A percentile compares a stretch with the other conserved stretches of the same genome.
Evolutionary conservation across 768 basidiomycete genomes (phyloP).

Genomic region (Mycena leptocephala): DNA sequence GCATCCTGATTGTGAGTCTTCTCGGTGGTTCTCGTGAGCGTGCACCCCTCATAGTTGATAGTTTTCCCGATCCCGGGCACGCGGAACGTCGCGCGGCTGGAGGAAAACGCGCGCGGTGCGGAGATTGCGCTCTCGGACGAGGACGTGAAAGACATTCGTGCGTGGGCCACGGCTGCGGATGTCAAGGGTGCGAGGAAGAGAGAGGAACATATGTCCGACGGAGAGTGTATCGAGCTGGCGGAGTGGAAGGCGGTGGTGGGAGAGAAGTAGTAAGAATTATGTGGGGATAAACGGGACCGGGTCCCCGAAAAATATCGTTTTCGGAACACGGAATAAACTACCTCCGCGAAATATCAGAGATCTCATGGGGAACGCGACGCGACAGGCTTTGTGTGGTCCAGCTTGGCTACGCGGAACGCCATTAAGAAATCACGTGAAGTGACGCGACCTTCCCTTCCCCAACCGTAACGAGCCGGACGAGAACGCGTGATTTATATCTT

Average conservation of each 20-base stretch:
- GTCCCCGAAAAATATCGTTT: not conserved
- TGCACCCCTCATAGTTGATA: not conserved
- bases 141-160: slow-evolving; percentile 43
- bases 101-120: slow-evolving; percentile 52
- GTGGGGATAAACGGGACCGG: not conserved
- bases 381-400: not conserved
- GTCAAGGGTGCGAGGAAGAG: slow-evolving; percentile 41
- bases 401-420: not conserved
- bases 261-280: slow-evolving; percentile 5
- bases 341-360: too few relatives aligned
- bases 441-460: slow-evolving; percentile 65
- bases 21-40: not conserved
- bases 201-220: slow-evolving; percentile 25
- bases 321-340: not conserved
- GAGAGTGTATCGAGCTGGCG: slow-evolving; percentile 38
- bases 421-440: not conserved
- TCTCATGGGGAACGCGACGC: too few relatives aligned
- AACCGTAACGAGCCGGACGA: slow-evolving; percentile 41
- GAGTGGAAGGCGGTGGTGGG: slow-evolving; percentile 14
- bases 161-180: slow-evolving; percentile 38
- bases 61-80: slow-evolving; percentile 51
- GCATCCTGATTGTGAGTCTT: slow-evolving; percentile 28
- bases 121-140: slow-evolving; percentile 41
- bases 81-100: slow-evolving; percentile 48
- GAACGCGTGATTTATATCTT: not conserved